Evolutionary conservation across 257 asterid species (phyloP).

Genomic region (Rhazya stricta): DNA sequence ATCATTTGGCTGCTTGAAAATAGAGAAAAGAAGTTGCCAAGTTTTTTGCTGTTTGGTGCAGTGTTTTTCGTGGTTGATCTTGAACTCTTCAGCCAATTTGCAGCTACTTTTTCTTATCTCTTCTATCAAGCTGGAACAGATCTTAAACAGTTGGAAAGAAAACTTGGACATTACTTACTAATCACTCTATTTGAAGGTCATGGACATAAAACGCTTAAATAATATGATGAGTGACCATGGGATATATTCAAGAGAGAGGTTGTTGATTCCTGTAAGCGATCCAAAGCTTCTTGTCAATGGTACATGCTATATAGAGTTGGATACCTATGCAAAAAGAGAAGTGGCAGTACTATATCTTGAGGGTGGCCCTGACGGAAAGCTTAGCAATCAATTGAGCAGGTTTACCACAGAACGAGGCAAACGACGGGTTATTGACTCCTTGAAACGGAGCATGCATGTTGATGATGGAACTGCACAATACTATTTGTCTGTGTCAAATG

Average conservation of each 20-base stretch:
- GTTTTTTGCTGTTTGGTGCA: not conserved
- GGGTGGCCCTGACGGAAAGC: constrained; percentile 58
- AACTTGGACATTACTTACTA: not conserved
- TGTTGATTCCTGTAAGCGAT: constrained; percentile 72
- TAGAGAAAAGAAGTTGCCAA: not conserved
- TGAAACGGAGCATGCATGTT: constrained; percentile 78
- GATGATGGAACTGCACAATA: constrained; percentile 88
- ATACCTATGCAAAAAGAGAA: constrained; percentile 79
- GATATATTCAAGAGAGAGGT: constrained; percentile 88
- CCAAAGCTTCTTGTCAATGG: constrained; percentile 56
- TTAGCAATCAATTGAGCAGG: constrained; percentile 29
- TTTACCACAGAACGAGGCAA: constrained; percentile 56
- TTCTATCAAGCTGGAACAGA: not conserved
- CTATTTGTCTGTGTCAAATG: constrained; percentile 70
- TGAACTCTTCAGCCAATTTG: not conserved
- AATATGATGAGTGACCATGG: constrained; percentile 99
- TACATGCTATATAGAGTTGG: constrained; percentile 90
- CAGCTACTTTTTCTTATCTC: not conserved
- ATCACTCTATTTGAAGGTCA: constrained; percentile 44
- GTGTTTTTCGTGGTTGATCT: not conserved
- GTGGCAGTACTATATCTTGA: constrained; percentile 89
- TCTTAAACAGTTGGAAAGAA: not conserved
- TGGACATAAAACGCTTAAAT: constrained; percentile 81
- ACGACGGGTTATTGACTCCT: constrained; percentile 61
- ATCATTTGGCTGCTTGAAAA: not conserved